phyloP scores from a whole-genome alignment of 1,284 basidiomycete species.

The Golubevia sp. region DNA sequence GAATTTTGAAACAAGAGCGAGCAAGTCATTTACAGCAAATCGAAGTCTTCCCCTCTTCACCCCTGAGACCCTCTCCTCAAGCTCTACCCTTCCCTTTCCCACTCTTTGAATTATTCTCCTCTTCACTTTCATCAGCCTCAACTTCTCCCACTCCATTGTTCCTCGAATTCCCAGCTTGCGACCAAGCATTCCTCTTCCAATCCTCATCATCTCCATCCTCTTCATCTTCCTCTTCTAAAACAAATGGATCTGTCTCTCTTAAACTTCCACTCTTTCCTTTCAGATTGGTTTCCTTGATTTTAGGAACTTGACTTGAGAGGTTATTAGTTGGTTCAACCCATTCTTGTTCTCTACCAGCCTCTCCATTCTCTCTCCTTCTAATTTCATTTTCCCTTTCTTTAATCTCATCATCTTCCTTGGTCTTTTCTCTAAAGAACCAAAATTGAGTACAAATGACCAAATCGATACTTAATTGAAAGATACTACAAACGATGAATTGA shows the following conservation, averaged over 20 bases:
- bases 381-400: not conserved
- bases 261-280: not conserved
- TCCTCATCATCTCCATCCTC: slow-evolving; percentile 9
- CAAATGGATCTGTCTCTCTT: not conserved
- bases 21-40: not conserved
- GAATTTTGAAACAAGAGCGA: no score
- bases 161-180: not conserved
- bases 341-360: not conserved
- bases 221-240: not conserved
- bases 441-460: slow-evolving; percentile 51
- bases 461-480: slow-evolving; percentile 59
- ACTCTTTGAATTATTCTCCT: slow-evolving; percentile 7
- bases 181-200: slow-evolving; percentile 1
- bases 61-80: not conserved
- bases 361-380: no score
- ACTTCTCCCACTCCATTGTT: not conserved
- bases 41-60: not conserved
- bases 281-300: not conserved
- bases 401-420: slow-evolving; percentile 34
- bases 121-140: slow-evolving; percentile 5
- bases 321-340: not conserved
- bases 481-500: slow-evolving; percentile 35
- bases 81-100: slow-evolving; percentile 7
- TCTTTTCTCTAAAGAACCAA: slow-evolving; percentile 47
- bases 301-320: not conserved